Conservation (phyloP, 176 grass and related monocot genomes). For the Aegilops longissima region DNA sequence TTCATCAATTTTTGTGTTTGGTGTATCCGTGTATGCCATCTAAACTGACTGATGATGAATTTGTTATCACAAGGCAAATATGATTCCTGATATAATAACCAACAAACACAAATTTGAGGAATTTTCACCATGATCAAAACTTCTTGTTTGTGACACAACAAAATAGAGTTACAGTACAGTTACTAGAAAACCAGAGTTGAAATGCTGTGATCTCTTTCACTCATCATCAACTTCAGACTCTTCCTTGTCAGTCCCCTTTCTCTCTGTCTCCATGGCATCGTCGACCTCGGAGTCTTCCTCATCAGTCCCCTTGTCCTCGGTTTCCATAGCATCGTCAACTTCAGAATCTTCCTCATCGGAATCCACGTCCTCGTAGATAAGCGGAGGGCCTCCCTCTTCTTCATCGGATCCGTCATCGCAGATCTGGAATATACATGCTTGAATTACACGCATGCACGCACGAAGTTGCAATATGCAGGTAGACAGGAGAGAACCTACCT, state of each 20-base stretch:
- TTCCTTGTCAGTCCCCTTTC: neutral
- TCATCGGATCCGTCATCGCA: conserved; percentile 45
- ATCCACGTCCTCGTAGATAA: conserved; percentile 63
- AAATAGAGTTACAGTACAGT: neutral
- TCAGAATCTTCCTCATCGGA: conserved; percentile 55
- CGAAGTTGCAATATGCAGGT: neutral
- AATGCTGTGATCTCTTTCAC: neutral
- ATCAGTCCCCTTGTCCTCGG: neutral
- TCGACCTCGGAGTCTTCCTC: neutral
- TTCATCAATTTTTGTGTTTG: neutral
- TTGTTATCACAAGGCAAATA: neutral
- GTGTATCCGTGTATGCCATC: neutral
- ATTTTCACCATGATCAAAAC: neutral
- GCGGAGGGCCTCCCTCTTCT: neutral
- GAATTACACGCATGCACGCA: neutral
- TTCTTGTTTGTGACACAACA: neutral
- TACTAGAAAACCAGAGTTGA: neutral
- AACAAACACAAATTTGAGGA: neutral
- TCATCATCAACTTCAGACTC: neutral
- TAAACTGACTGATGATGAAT: neutral
- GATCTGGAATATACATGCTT: conserved; percentile 21
- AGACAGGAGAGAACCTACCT: conserved; percentile 29
- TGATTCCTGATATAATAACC: too few species aligned
- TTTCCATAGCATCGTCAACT: conserved; percentile 53
- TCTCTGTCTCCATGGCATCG: conserved; percentile 40